A percentile compares a stretch with the other conserved stretches of the same genome.
Conservation (phyloP, 345 rosid species). For the Moricandia arvensis region DNA sequence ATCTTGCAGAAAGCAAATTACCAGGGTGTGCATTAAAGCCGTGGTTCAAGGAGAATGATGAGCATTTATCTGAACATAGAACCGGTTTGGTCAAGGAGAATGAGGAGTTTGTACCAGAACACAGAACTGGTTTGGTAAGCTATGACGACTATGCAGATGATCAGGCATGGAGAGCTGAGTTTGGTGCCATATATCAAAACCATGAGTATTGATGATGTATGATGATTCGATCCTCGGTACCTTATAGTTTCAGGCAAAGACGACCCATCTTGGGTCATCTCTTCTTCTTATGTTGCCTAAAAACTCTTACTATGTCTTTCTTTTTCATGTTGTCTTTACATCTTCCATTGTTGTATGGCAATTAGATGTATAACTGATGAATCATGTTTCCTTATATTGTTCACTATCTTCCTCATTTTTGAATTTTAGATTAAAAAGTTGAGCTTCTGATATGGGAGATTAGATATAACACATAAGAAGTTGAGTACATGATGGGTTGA, state of each 20-base stretch:
- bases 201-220: slow-evolving; percentile 36
- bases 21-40: slow-evolving; percentile 70
- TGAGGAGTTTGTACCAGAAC: background rate
- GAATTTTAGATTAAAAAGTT: too few relatives aligned
- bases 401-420: too few relatives aligned
- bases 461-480: too few relatives aligned
- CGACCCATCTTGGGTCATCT: slow-evolving; percentile 31
- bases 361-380: background rate
- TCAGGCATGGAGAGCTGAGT: slow-evolving; percentile 95
- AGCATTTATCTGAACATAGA: slow-evolving; percentile 1
- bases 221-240: background rate
- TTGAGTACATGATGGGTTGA: too few relatives aligned
- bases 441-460: too few relatives aligned
- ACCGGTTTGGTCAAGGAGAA: slow-evolving; percentile 9
- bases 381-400: background rate
- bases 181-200: slow-evolving; percentile 82
- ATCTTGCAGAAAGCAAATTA: slow-evolving; percentile 81
- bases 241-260: slow-evolving; percentile 13
- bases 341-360: slow-evolving; percentile 12
- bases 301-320: background rate
- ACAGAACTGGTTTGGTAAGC: slow-evolving; percentile 23
- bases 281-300: background rate
- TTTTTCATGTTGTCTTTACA: background rate
- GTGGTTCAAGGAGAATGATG: slow-evolving; percentile 31
- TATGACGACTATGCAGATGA: slow-evolving; percentile 50